Conservation (phyloP, 495 filamentous ascomycete genomes). For the Trichocladium antarcticum region DNA sequence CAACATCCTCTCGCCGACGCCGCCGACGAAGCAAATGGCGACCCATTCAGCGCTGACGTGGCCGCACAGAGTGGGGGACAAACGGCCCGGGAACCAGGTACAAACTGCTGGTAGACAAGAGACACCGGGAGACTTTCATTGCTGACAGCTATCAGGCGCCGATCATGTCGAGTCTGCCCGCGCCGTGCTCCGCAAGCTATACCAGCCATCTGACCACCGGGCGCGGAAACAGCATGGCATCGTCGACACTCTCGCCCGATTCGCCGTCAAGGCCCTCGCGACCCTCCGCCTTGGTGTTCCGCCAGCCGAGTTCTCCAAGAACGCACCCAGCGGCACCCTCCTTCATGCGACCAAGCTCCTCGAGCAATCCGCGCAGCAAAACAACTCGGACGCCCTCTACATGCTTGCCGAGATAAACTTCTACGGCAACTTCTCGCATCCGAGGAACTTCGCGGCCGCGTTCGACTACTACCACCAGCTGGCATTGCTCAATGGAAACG, state of each 20-base stretch:
- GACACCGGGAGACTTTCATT: not conserved
- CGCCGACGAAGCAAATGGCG: conserved; percentile 16
- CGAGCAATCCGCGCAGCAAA: conserved; percentile 58
- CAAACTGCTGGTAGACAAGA: not conserved
- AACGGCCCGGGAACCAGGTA: conserved; percentile 21
- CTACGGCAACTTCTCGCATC: conserved; percentile 86
- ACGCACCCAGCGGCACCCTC: conserved; percentile 29
- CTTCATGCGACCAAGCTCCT: conserved; percentile 60
- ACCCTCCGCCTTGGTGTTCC: conserved; percentile 34
- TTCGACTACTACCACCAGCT: conserved; percentile 74
- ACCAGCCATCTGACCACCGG: conserved; percentile 26
- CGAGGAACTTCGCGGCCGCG: conserved; percentile 68
- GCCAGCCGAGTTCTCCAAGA: conserved; percentile 19
- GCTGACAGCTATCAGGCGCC: conserved; percentile 25
- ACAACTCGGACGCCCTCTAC: conserved; percentile 81
- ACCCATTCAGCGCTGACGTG: conserved; percentile 23
- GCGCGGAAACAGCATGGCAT: conserved; percentile 30
- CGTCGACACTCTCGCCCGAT: conserved; percentile 28
- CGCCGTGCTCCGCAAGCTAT: conserved; percentile 33
- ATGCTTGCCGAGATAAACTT: conserved; percentile 92
- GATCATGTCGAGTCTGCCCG: conserved; percentile 37
- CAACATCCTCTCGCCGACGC: conserved; percentile 28
- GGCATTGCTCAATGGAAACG: conserved; percentile 69
- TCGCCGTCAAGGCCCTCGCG: conserved; percentile 32
- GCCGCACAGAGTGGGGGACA: conserved; percentile 13